A percentile compares a stretch with the other conserved stretches of the same genome.
Evolutionary conservation across 306 rosid genomes (phyloP).

Genomic region (Vachellia pachyceras): DNA sequence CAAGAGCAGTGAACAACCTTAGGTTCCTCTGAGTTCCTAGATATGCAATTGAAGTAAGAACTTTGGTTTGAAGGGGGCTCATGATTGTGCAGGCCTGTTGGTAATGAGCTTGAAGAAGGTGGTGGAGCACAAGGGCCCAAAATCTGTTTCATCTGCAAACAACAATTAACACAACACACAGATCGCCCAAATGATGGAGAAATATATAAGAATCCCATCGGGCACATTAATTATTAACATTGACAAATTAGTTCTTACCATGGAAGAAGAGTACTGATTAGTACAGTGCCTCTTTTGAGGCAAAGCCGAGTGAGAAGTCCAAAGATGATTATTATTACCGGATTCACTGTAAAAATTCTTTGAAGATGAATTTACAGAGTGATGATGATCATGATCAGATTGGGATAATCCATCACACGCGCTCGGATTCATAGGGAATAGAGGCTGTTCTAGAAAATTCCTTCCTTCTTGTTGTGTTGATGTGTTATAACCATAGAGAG

Average conservation of each 20-base stretch:
- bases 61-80: slow-evolving; percentile 93
- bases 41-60: slow-evolving; percentile 34
- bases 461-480: slow-evolving; percentile 18
- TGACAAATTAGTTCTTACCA: slow-evolving; percentile 39
- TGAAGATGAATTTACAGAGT: slow-evolving; percentile 27
- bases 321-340: slow-evolving; percentile 5
- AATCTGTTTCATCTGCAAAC: slow-evolving; percentile 51
- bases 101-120: slow-evolving; percentile 36
- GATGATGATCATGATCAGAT: slow-evolving; percentile 12
- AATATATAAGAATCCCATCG: not conserved
- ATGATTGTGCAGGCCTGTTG: slow-evolving; percentile 43
- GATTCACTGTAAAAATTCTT: slow-evolving; percentile 37
- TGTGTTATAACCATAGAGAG: slow-evolving; percentile 22
- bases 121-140: slow-evolving; percentile 35
- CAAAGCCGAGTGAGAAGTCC: slow-evolving; percentile 39
- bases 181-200: not conserved
- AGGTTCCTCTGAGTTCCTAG: slow-evolving; percentile 42
- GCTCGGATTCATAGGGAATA: slow-evolving; percentile 29
- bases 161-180: not conserved
- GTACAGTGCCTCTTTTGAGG: slow-evolving; percentile 37
- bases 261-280: slow-evolving; percentile 32
- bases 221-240: not conserved
- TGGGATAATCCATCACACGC: slow-evolving; percentile 41
- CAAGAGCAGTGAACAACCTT: slow-evolving; percentile 34
- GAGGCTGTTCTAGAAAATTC: slow-evolving; percentile 32